Evolutionary conservation across 2,329 filamentous ascomycete genomes (phyloP), one percentile per base, ranked within the genome.

Genomic region (Drechslera avenae): DNA sequence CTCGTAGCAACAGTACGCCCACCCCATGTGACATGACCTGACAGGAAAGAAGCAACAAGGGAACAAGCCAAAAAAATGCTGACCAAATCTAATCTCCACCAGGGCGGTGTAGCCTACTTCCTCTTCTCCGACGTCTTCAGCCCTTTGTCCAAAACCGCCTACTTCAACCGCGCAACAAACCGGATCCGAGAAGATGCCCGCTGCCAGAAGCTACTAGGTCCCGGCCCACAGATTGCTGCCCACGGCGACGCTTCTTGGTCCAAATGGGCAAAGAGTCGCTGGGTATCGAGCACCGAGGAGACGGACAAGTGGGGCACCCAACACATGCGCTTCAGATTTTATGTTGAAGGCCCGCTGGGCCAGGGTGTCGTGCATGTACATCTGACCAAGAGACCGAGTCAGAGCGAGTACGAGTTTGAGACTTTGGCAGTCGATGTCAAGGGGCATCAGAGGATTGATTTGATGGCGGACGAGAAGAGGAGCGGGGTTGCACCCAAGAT

Each of bases 111-210:
- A 8, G 82, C 81, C 46, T 71, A 70, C 61, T 56, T 73, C 52
- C 63, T 73, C 51, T 73, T 72, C 63, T 56, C 60, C 54, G 69
- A 73, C 54, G 66, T 73, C 59, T 66, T 73, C 57, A 65, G 60
- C 26, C 62, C 89, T 16, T 88, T 92, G 68, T 94, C 90, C 78
- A 92, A 91, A 74, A 93, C 88, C 13, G 84, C 86, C 49, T 86
- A 94, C 70, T 97, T 96, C 81, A 96, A 95, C 76, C 87, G 89
- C 57, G 90, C 90, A 1, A 88, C 95, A 39, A 84, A 89, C 66
- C 85, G 86, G 54, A 86, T 97, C 69, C 90, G 87, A 70, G 81
- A 82, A 44, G 88, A 95, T 67, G 72, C 82, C 0, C 80, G 84
- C 50, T 95, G 90, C 68, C 78, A 86, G 21, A 84, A 87, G 49